Base-by-base conservation (phyloP, 805 yeast species). In the Metschnikowia gruessii region DNA sequence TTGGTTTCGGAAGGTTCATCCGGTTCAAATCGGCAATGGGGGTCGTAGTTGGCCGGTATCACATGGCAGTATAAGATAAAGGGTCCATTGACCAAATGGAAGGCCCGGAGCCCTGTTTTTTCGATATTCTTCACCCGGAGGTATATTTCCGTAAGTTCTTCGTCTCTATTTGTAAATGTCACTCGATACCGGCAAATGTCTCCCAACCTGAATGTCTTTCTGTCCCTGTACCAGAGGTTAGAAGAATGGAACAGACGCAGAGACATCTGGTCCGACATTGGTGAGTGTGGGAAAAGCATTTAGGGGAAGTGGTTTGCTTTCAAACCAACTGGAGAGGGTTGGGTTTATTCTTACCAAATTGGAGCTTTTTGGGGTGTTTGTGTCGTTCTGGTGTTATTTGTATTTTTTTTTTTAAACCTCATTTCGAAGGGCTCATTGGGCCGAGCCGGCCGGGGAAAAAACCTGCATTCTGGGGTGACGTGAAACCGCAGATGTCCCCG, bases 11-110 rank as follows among this genome's bases (percentile, higher is more conserved):
- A 59, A 13, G 48, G 43, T 19, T 50, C 40, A 3, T 55, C 57
- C 13, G 70, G 68, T 43, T 21, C 32, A 40, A 69, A 69, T 42
- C 43, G 41, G 46, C 51, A 29, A 4, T 41, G 45, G 26, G 63
- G 66, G 37, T 64, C 46, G 49, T 66, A 72, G 42, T 64, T 60
- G 50, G 55, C 52, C 6, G 77, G 77, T 5, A 71, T 59, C 18
- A 71, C 73, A 55, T 72, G 75, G 53, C 75, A 68, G 53, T 72
- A 72, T n/a, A 72, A 45, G 17, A 66, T 66, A 46, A 71, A 70
- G 3, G 77, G 77, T 0, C 77, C 77, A 46, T 63, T 70, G 24
- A 72, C 54, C 30, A 72, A 45, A 45, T 72, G 75, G 40, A 72
- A 62, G 9, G 76, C 75, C 37, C 76, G 54, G 16, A 72, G 64